Evolutionary conservation across 1,284 basidiomycete species (phyloP), one percentile per base, ranked within the genome.

Genomic region (Ceratobasidium sp.): DNA sequence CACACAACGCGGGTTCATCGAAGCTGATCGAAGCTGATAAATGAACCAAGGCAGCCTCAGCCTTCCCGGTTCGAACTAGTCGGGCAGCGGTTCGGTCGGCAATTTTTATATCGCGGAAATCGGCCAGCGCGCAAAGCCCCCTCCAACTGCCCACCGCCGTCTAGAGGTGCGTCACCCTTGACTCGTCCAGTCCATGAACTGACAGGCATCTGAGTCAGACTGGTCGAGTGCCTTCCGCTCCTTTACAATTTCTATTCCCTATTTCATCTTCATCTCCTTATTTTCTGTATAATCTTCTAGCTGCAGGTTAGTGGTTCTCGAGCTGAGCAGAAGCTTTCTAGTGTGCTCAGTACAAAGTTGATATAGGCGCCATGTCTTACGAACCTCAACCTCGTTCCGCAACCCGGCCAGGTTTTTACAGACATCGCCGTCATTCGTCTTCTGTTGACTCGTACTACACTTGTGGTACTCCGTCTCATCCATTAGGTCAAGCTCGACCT

Each of bases 81-180:
- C 18, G 10, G 12, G 18, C 18, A 2, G 14, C 39, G 5, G 55
- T 36, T 58, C 34, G 55, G 21, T n/a, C 28, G 14, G 32, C 8
- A 50, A n/a, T 32, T 26, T 58, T 58, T 36, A 58, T 58, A 58
- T 58, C 26, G 52, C 26, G 23, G 28, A 28, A 26, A 32, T 28
- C 12, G 28, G 16, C 28, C 26, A 50, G 12, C 8, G 18, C 4
- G 28, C 52, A 28, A 50, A 53, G 28, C 6, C 52, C 4, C 52
- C 52, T 53, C 52, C 52, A 53, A 53, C 52, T 53, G 28, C 52
- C 52, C 52, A 53, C 52, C 52, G 16, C 52, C 52, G 52, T 53
- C 28, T 53, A 16, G 36, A 30, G 28, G 26, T 53, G 16, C 26
- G 52, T 53, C 52, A 21, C 23, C 16, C 28, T 1, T 26, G 5